These are phyloP conservation scores for Mycena citricolor DNA, from an alignment of 1,284 basidiomycete species.

Conservation along the genomic window DNA sequence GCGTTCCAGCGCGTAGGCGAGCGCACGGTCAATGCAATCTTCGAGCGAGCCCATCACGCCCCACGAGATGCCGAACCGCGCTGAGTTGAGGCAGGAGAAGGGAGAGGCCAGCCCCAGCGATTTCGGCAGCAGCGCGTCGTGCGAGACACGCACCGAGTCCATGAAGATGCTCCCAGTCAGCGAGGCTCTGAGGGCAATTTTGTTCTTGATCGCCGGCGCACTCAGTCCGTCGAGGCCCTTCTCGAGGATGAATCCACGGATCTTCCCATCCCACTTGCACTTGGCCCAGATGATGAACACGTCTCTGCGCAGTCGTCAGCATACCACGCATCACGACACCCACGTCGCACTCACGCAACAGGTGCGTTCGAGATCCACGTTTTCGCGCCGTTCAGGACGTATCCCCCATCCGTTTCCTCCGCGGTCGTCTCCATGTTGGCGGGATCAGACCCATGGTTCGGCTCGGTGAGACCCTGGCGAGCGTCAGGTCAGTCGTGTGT, in stretches of 20 bases:
- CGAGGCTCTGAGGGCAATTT: slow-evolving; percentile 86
- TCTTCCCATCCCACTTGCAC: slow-evolving; percentile 90
- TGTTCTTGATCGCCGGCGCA: slow-evolving; percentile 90
- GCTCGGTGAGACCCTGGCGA: slow-evolving; percentile 85
- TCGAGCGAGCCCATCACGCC: slow-evolving; percentile 95
- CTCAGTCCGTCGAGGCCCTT: slow-evolving; percentile 88
- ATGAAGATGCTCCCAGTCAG: slow-evolving; percentile 94
- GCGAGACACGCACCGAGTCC: slow-evolving; percentile 75
- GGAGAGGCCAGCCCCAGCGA: slow-evolving; percentile 78
- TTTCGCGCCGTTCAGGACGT: slow-evolving; percentile 87
- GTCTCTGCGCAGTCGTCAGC: slow-evolving; percentile 48
- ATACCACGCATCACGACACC: slow-evolving; percentile 6
- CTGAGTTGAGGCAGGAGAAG: slow-evolving; percentile 91
- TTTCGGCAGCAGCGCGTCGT: slow-evolving; percentile 75
- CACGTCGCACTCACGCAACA: slow-evolving; percentile 61
- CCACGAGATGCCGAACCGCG: slow-evolving; percentile 89
- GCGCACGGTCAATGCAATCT: slow-evolving; percentile 80
- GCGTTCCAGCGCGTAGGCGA: slow-evolving; percentile 86
- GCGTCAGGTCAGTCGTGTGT: slow-evolving; percentile 5
- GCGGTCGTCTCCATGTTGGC: slow-evolving; percentile 93
- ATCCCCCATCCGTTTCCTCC: slow-evolving; percentile 82
- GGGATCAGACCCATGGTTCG: slow-evolving; percentile 95
- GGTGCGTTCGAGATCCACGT: slow-evolving; percentile 97
- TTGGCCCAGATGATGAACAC: slow-evolving; percentile 93
- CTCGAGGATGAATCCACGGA: slow-evolving; percentile 91